Percentiles rank a stretch among this genome's conserved stretches.
phyloP scores from a whole-genome alignment of 2,329 filamentous ascomycete genomes.

The Hymenoscyphus albidus region DNA sequence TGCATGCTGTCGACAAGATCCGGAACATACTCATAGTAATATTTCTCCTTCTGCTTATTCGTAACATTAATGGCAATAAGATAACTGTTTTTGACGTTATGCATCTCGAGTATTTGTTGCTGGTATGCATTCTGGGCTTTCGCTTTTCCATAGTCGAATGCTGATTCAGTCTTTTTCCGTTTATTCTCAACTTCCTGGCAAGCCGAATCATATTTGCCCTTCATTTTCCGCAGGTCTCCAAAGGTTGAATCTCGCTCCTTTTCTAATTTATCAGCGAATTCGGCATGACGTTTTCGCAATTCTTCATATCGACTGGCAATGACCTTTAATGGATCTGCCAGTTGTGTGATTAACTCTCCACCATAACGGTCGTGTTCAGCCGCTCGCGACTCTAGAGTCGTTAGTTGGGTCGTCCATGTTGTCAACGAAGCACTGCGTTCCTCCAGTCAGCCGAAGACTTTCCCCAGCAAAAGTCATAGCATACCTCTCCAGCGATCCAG shows the following conservation, averaged over 20 bases:
- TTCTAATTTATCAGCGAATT: constrained; percentile 84
- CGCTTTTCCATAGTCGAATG: constrained; percentile 79
- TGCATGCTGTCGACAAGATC: constrained; percentile 91
- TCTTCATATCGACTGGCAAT: constrained; percentile 78
- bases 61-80: constrained; percentile 93
- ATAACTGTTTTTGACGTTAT: constrained; percentile 98
- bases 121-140: constrained; percentile 92
- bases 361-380: constrained; percentile 85
- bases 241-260: constrained; percentile 84
- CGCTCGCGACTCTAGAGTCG: constrained; percentile 81
- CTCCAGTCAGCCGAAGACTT: constrained; percentile 18
- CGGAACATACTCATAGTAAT: constrained; percentile 95
- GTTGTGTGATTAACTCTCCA: constrained; percentile 69
- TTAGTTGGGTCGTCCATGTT: constrained; percentile 93
- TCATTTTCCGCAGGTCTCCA: constrained; percentile 80
- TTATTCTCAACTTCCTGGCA: constrained; percentile 94
- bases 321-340: constrained; percentile 82
- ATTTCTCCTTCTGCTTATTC: constrained; percentile 95
- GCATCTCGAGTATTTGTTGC: constrained; percentile 91
- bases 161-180: constrained; percentile 89
- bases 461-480: constrained; percentile 6
- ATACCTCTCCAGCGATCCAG: constrained; percentile 87
- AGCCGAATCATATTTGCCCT: constrained; percentile 85
- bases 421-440: constrained; percentile 79
- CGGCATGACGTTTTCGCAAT: constrained; percentile 82